A percentile compares a stretch with the other conserved stretches of the same genome.
Evolutionary conservation across 352 stramenopile species (phyloP).

Genomic region (Phytophthora cajani): DNA sequence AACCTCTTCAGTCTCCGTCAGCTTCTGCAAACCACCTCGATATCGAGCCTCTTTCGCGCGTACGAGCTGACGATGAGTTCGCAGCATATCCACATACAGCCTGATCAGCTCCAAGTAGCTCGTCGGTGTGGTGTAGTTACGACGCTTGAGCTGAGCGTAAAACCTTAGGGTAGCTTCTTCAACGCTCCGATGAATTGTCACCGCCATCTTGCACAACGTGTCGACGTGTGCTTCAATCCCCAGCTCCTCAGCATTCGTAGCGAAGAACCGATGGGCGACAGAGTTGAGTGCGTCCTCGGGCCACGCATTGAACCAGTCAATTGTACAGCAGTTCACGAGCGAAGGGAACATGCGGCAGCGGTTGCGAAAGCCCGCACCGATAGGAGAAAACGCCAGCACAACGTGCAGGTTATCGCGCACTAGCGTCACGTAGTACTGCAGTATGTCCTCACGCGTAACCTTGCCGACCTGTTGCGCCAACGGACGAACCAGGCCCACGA

Average conservation of each 20-base stretch:
- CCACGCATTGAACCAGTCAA: slow-evolving; percentile 97
- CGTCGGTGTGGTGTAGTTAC: slow-evolving; percentile 96
- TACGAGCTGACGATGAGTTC: slow-evolving; percentile 85
- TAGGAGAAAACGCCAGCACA: slow-evolving; percentile 93
- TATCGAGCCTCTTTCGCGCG: slow-evolving; percentile 85
- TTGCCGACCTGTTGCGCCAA: slow-evolving; percentile 81
- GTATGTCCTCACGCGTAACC: slow-evolving; percentile 84
- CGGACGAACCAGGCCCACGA: slow-evolving; percentile 84
- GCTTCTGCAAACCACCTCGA: slow-evolving; percentile 90
- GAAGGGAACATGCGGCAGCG: slow-evolving; percentile 95
- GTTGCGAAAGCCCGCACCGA: slow-evolving; percentile 92
- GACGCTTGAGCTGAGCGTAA: slow-evolving; percentile 86
- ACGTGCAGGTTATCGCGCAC: slow-evolving; percentile 95
- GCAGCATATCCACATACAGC: slow-evolving; percentile 93
- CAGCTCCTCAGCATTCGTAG: slow-evolving; percentile 79
- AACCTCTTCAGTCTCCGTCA: slow-evolving; percentile 93
- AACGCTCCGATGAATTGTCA: slow-evolving; percentile 94
- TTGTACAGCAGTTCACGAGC: slow-evolving; percentile 95
- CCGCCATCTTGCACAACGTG: slow-evolving; percentile 91
- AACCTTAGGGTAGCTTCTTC: slow-evolving; percentile 84
- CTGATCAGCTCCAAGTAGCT: slow-evolving; percentile 96
- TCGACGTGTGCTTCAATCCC: slow-evolving; percentile 91
- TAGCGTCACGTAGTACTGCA: slow-evolving; percentile 90
- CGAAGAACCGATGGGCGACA: slow-evolving; percentile 92
- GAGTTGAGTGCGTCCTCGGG: slow-evolving; percentile 93